Base-by-base conservation (phyloP, 2,329 filamentous ascomycete genomes). In the Cucurbitaria berberidis region DNA sequence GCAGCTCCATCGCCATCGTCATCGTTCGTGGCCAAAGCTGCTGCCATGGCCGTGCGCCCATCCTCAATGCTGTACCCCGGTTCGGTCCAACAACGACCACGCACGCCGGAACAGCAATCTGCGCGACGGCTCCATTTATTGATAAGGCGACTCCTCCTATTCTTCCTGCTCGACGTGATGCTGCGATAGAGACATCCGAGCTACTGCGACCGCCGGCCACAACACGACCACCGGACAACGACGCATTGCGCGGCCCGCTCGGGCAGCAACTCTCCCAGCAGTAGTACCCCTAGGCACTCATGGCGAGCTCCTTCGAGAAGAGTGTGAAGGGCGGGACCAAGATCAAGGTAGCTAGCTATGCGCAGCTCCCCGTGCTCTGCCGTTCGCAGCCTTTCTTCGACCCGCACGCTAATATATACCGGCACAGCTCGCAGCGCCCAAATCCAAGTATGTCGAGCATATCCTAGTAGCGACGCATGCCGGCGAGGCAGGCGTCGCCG, bases 391-490 rank as follows among this genome's bases (percentile, higher is more conserved):
- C 27, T 22, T 24, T 29, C 27, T 19, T 42, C 53, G 38, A 53
- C 64, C 59, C 35, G 48, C 15, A 5, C 24, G 43, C 66, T 66
- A 52, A 67, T 39, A 44, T 32, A 27, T 38, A 21, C 52, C 43
- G n/a, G n/a, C n/a, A n/a, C 70, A 96, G 91, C 89, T 93, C 78
- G 95, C 95, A 64, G 91, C 95, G 58, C 95, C 95, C 45, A 99
- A 99, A 81, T 95, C 93, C 51, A 99, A 99, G 79, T 99, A 98
- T 80, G 96, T 99, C 80, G 95, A 99, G 77, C 92, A 97, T 74
- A 97, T 99, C 72, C 85, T 99, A 51, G 84, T 97, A 63, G 93
- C 95, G 59, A 99, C 95, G 32, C 91, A 97, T 78, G 89, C 92
- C 19, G 95, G 93, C 65, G 95, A 99, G 78, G 90, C 91, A 48